Percentiles rank a stretch among this genome's conserved stretches.
Conservation (phyloP, 441 rosid genomes). For the Populus hybrid region DNA sequence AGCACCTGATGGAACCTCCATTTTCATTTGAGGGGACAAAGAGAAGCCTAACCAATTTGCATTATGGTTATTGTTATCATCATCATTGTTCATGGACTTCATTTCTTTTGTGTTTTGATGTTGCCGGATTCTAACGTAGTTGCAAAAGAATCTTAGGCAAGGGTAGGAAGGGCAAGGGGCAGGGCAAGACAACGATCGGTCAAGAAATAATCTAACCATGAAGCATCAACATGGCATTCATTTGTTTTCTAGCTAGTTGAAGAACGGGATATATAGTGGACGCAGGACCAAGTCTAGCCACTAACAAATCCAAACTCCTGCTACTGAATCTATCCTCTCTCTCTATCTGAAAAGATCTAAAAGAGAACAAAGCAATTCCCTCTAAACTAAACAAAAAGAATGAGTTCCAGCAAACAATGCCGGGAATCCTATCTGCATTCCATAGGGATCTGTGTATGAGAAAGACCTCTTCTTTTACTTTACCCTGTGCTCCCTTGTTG, state of each 20-base stretch:
- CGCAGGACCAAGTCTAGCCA: slow-evolving; percentile 32
- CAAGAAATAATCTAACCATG: slow-evolving; percentile 30
- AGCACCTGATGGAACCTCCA: slow-evolving; percentile 44
- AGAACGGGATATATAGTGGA: slow-evolving; percentile 20
- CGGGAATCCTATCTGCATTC: slow-evolving; percentile 54
- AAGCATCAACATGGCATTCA: neutral
- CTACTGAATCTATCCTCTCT: slow-evolving; percentile 35
- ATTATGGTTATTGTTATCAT: slow-evolving; percentile 27
- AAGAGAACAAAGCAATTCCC: slow-evolving; percentile 48
- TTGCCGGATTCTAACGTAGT: neutral
- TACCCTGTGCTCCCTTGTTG: slow-evolving; percentile 26
- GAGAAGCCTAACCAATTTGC: slow-evolving; percentile 78
- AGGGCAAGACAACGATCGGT: neutral
- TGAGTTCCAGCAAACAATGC: slow-evolving; percentile 65
- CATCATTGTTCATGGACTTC: slow-evolving; percentile 60
- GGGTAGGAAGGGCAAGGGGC: too few relatives aligned
- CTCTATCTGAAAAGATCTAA: slow-evolving; percentile 30
- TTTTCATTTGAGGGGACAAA: slow-evolving; percentile 71
- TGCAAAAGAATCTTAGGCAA: slow-evolving; percentile 22
- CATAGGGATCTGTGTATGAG: slow-evolving; percentile 96
- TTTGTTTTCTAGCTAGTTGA: slow-evolving; percentile 24
- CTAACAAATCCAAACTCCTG: slow-evolving; percentile 38
- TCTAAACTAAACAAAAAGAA: slow-evolving; percentile 70
- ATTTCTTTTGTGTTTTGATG: slow-evolving; percentile 20
- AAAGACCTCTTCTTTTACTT: slow-evolving; percentile 57